Base-by-base conservation (phyloP, 2,329 filamentous ascomycete species). In the Curvularia hawaiiensis region DNA sequence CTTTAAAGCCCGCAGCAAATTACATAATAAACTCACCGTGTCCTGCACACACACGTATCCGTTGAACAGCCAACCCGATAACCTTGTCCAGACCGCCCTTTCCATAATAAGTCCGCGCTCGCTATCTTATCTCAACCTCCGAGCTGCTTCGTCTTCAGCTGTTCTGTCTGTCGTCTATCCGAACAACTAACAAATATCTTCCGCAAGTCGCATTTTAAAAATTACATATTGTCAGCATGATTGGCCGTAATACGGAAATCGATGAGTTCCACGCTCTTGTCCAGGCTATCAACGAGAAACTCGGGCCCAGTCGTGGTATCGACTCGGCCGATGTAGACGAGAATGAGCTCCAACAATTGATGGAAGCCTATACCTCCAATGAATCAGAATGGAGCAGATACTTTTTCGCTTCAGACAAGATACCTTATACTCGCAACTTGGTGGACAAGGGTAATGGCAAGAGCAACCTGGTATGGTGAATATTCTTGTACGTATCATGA, bases 401-500 rank as follows among this genome's bases (percentile, higher is more conserved):
- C 77, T 90, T 90, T 28, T 84, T 94, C 66, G 84, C 83, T n/a
- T 89, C 96, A 69, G 66, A 79, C 18, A 87, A 82, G 62, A 83
- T 88, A 67, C 84, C 85, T 1, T 97, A 97, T 75, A 97, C 93
- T 12, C 82, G 93, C 54, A 97, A 97, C 72, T 84, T 97, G 4
- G 92, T 97, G 44, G 91, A 96, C 70, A 89, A 92, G 72, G 91
- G 92, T 3, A 97, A 97, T 67, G 92, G 87, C 58, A 91, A 90
- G 76, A 88, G 87, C 70, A 91, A 91, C 68, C 75, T 91, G 74
- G 87, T 90, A 78, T 71, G 84, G 77, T 52, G 28, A 20, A 28
- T 35, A n/a, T 0, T 14, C 30, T n/a, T 18, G 49, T 16, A 9
- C 14, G 18, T 2, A 8, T 31, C 20, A 31, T 40, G 52, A 30